Evolutionary conservation across 78 protist genomes (phyloP).

Genomic region (slime mould (Dictyostelium discoideum)): DNA sequence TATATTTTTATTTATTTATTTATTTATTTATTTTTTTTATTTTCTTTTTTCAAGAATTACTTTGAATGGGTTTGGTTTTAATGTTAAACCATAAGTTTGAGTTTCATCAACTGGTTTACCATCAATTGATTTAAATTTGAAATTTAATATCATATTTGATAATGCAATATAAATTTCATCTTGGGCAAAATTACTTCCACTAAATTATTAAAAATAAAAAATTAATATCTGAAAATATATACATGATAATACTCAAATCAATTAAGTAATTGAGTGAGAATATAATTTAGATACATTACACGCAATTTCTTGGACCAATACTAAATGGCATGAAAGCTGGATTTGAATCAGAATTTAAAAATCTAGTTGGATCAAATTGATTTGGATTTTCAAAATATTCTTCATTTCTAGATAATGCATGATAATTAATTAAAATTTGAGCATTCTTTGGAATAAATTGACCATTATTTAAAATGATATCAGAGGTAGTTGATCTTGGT

Average conservation of each 20-base stretch:
- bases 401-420: background rate
- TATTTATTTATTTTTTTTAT: background rate
- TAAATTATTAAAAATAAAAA: no score
- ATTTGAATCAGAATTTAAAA: background rate
- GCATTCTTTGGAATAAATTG: constrained; percentile 13
- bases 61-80: constrained; percentile 34
- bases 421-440: background rate
- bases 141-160: background rate
- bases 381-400: constrained; percentile 11
- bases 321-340: background rate
- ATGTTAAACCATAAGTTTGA: constrained; percentile 19
- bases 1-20: no score
- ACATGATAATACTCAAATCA: no score
- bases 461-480: background rate
- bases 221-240: no score
- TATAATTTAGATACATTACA: background rate
- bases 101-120: background rate
- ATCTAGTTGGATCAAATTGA: constrained; percentile 21
- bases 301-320: constrained; percentile 9
- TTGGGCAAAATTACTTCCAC: constrained; percentile 13
- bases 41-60: background rate
- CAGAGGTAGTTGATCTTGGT: background rate
- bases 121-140: background rate
- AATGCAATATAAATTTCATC: constrained; percentile 27
- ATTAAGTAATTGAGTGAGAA: no score